Conservation (phyloP, 805 yeast species). For the Yamadazyma akitaensis region DNA sequence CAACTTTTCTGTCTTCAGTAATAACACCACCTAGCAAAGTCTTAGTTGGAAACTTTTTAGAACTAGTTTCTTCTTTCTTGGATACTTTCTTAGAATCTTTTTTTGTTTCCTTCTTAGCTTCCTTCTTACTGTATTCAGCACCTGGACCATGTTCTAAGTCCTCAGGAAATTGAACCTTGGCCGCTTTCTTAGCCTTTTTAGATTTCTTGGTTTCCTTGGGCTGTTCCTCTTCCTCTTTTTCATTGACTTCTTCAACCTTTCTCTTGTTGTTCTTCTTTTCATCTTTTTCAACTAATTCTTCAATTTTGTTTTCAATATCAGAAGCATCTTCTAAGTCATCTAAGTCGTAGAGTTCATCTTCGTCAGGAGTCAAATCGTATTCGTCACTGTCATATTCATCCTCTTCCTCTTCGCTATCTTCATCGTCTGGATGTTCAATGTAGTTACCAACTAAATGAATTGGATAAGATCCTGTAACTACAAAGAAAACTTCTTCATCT, state of each 20-base stretch:
- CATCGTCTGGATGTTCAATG: slow-evolving; percentile 92
- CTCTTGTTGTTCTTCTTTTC: slow-evolving; percentile 34
- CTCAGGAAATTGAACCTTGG: slow-evolving; percentile 84
- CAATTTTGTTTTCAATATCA: slow-evolving; percentile 68
- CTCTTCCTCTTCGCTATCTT: slow-evolving; percentile 52
- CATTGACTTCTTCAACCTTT: slow-evolving; percentile 34
- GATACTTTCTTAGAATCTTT: slow-evolving; percentile 24
- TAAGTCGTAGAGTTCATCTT: slow-evolving; percentile 66
- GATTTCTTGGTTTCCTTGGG: slow-evolving; percentile 27
- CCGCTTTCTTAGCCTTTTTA: slow-evolving; percentile 45
- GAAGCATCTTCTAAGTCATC: slow-evolving; percentile 68
- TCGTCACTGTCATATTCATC: slow-evolving; percentile 43
- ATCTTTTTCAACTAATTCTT: slow-evolving; percentile 68
- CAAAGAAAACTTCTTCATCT: slow-evolving; percentile 90
- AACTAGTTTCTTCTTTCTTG: slow-evolving; percentile 22
- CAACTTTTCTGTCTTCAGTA: slow-evolving; percentile 87
- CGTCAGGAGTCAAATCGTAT: slow-evolving; percentile 72
- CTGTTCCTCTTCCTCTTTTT: slow-evolving; percentile 23
- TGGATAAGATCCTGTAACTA: slow-evolving; percentile 94
- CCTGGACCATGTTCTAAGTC: slow-evolving; percentile 94
- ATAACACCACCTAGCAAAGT: slow-evolving; percentile 90
- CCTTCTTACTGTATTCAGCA: slow-evolving; percentile 29
- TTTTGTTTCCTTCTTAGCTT: slow-evolving; percentile 25
- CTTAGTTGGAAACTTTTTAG: slow-evolving; percentile 59
- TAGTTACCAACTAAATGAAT: slow-evolving; percentile 92